Base-by-base conservation (phyloP, 441 rosid genomes). In the Jatropha podagrica region DNA sequence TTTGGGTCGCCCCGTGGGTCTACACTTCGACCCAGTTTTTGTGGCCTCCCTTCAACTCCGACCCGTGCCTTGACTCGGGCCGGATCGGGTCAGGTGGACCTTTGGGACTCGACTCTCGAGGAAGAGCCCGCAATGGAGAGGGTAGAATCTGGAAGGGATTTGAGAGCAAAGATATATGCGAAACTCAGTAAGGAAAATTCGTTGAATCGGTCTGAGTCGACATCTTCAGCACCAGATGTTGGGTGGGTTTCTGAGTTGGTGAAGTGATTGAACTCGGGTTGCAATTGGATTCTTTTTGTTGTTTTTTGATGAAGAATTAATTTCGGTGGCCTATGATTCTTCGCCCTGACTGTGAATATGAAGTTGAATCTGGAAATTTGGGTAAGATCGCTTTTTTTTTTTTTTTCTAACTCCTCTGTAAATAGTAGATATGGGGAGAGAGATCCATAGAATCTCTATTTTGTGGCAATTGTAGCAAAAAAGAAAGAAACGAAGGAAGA, bases 201-300 rank as follows among this genome's bases (percentile, higher is more conserved):
- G 7, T 13, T 88, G 77, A 83, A 65, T 1, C 80, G 74, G 64
- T 68, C 72, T n/a, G 88, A 74, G 20, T 79, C 83, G 15, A 41
- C 14, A 4, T 11, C 42, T 2, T 81, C 81, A 0, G 85, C 75
- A 11, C 97, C 93, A 6, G 96, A 93, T 81, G 85, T 92, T 2
- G 91, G 89, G 54, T 93, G 97, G 98, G 89, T 93, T 9, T 90
- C 97, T 40, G 98, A 92, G 59, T 72, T 93, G 44, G 85, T 93
- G 60, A 78, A 85, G 74, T 87, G 66, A 85, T 48, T 0, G 4
- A 18, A 32, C 32, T 32, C 32, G 38, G 0, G 3, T 11, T 63
- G 60, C 17, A 41, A 37, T 61, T 58, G 48, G 15, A 72, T 49
- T 66, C 52, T 48, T 48, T 75, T 51, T 48, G 58, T 51, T 60